Evolutionary conservation across 2,329 filamentous ascomycete species (phyloP), one percentile per base, ranked within the genome.

Genomic region (Pseudogymnoascus sp.): DNA sequence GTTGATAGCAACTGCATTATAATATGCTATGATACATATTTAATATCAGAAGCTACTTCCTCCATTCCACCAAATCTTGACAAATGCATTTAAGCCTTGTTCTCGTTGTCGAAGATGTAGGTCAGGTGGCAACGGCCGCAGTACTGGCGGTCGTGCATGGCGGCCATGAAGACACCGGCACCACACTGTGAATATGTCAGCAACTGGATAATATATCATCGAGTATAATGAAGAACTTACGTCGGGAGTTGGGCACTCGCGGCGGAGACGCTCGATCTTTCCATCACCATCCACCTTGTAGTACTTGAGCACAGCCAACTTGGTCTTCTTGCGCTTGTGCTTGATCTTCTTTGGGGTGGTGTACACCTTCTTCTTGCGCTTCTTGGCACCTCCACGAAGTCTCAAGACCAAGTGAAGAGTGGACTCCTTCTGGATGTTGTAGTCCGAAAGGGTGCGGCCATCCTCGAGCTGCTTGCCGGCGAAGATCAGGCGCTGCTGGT

Each of bases 321-420:
- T 99, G 87, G 90, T 96, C 93, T 99, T 99, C 92, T 97, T 99
- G 85, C 92, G 89, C 92, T 99, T 99, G 89, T 99, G 94, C 94
- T 99, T 99, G 89, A 99, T 99, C 92, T 99, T 99, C 92, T 99
- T 99, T 79, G 94, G 94, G 75, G 94, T 99, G 78, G 91, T 97
- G 90, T 99, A 99, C 73, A 99, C 94, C 92, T 99, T 99, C 92
- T 96, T 96, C 91, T 99, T 99, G 81, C 95, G 88, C 90, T 97
- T 97, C 92, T 99, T 99, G 77, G 81, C 92, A 80, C 93, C 94
- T 85, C 94, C 94, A 86, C 93, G 94, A 66, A 99, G 92, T 77
- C 94, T 91, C 73, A 99, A 88, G 74, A 99, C 94, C 73, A 97
- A 84, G 83, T 99, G 94, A 71, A 99, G 92, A 74, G 94, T 99